phyloP scores from a whole-genome alignment of 2,329 filamentous ascomycete genomes.

The Phyllachora maydis region DNA sequence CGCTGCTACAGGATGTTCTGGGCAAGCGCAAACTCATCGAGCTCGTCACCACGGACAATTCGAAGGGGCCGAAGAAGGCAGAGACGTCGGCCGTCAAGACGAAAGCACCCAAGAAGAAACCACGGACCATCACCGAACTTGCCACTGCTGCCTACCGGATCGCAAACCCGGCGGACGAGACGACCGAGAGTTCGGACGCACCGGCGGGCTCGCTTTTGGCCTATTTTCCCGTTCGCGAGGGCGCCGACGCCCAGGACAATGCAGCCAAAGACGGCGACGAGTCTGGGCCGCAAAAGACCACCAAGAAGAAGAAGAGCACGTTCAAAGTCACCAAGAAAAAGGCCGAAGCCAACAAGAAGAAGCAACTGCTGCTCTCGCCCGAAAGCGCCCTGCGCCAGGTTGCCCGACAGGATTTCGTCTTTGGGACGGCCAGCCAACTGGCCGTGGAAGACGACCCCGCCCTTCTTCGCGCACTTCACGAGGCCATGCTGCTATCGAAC shows the following conservation, averaged over 20 bases:
- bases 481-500: conserved; percentile 39
- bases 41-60: conserved; percentile 16
- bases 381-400: conserved; percentile 44
- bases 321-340: conserved; percentile 14
- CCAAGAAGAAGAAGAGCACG: conserved; percentile 13
- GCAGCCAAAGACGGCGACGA: too few species aligned
- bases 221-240: too few species aligned
- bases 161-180: conserved; percentile 14
- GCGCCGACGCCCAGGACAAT: too few species aligned
- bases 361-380: conserved; percentile 47
- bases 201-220: conserved; percentile 20
- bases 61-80: conserved; percentile 6
- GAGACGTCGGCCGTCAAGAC: conserved; percentile 17
- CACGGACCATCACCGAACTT: conserved; percentile 57
- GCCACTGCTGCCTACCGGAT: conserved; percentile 49
- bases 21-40: conserved; percentile 37
- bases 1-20: conserved; percentile 11
- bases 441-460: conserved; percentile 51
- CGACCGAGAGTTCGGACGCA: too few species aligned
- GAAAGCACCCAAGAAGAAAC: conserved; percentile 44
- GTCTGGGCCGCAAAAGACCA: too few species aligned
- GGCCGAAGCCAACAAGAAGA: conserved; percentile 15
- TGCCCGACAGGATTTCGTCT: conserved; percentile 54
- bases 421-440: conserved; percentile 73
- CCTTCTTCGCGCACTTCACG: conserved; percentile 38